Conservation (phyloP, 2,329 filamentous ascomycete species). For the Cercospora beticola region DNA sequence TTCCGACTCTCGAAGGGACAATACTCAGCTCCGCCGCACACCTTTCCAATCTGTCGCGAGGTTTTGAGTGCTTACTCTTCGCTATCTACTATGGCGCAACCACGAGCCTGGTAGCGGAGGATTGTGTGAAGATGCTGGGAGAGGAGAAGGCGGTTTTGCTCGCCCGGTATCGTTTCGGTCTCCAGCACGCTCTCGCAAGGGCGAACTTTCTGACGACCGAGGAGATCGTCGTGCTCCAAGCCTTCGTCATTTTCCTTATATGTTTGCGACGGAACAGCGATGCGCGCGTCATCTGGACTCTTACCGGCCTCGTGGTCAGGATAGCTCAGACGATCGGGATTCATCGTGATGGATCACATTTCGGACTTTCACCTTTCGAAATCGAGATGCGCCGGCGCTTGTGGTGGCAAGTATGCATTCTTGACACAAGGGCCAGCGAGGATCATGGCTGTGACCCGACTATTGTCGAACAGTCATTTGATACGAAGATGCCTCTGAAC, state of each 20-base stretch:
- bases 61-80: conserved; percentile 60
- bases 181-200: conserved; percentile 63
- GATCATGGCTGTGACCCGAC: conserved; percentile 64
- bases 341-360: conserved; percentile 59
- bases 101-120: conserved; percentile 50
- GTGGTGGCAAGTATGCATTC: conserved; percentile 60
- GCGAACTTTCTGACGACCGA: conserved; percentile 64
- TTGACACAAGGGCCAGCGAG: conserved; percentile 62
- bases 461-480: conserved; percentile 58
- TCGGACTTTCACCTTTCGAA: conserved; percentile 58
- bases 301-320: conserved; percentile 58
- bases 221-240: conserved; percentile 62
- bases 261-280: conserved; percentile 54
- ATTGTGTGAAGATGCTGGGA: conserved; percentile 52
- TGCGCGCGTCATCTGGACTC: conserved; percentile 56
- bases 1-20: conserved; percentile 63
- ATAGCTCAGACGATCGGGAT: conserved; percentile 61
- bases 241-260: conserved; percentile 62
- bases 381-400: conserved; percentile 59
- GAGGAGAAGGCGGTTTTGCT: conserved; percentile 53
- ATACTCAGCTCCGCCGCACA: conserved; percentile 62
- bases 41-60: conserved; percentile 58
- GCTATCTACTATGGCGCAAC: conserved; percentile 61
- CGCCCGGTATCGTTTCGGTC: conserved; percentile 59
- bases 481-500: conserved; percentile 60